phyloP scores from a whole-genome alignment of 768 basidiomycete genomes.

The Lentinula aciculospora region DNA sequence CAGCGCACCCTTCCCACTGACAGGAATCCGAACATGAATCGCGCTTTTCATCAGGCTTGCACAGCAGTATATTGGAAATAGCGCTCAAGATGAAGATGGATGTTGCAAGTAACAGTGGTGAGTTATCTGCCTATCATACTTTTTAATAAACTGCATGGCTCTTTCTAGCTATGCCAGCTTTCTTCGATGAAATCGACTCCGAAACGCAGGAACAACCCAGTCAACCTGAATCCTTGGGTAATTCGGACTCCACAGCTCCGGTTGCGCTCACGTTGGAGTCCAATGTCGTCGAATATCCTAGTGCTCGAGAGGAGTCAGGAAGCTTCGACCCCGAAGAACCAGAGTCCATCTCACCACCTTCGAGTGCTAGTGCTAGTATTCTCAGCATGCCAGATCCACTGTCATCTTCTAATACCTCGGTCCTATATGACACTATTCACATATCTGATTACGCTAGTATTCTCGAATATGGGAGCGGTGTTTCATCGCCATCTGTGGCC shows the following conservation, averaged over 20 bases:
- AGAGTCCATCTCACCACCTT: neutral
- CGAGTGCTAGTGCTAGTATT: constrained; percentile 3
- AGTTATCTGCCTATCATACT: neutral
- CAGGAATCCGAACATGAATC: neutral
- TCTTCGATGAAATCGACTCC: neutral
- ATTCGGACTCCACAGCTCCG: neutral
- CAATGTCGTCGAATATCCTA: neutral
- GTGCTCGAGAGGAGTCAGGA: neutral
- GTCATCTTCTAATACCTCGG: constrained; percentile 1
- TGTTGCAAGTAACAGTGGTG: neutral
- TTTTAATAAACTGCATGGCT: neutral
- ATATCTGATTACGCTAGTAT: neutral
- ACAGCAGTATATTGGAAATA: neutral
- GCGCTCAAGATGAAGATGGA: neutral
- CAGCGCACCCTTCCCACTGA: neutral
- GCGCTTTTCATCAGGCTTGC: neutral
- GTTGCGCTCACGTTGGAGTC: neutral
- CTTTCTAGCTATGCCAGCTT: neutral
- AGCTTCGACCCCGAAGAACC: neutral
- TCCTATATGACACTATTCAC: neutral
- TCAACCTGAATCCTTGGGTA: neutral
- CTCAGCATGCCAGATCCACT: constrained; percentile 8
- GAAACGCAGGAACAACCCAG: neutral
- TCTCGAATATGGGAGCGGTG: neutral
- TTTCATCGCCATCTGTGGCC: neutral